These are phyloP conservation scores for Podaxis carcinomalis DNA, from an alignment of 768 basidiomycete genomes.

Conservation along the genomic window DNA sequence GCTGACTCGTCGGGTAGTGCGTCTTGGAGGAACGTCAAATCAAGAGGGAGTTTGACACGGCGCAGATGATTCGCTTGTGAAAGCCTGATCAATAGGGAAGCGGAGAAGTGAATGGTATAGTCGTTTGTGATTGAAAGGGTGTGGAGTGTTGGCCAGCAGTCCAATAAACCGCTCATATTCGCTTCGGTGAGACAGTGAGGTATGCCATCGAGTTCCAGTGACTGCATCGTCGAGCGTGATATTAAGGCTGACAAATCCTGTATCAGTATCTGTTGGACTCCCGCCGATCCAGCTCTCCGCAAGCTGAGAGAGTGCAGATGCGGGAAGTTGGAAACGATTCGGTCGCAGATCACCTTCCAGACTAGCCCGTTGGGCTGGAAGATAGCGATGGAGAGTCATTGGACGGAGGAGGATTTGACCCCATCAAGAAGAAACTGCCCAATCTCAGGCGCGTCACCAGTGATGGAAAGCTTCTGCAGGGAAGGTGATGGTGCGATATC, in stretches of 20 bases:
- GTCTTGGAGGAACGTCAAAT: background rate
- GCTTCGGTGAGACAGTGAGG: constrained; percentile 2
- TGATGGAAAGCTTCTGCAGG: background rate
- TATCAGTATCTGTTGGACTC: background rate
- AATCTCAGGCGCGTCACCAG: background rate
- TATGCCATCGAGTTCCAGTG: background rate
- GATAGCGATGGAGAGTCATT: background rate
- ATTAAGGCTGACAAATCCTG: constrained; percentile 1
- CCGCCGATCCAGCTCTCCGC: background rate
- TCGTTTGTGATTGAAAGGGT: constrained; percentile 4
- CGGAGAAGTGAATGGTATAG: background rate
- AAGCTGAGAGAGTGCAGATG: background rate
- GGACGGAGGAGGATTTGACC: background rate
- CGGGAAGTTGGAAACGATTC: background rate
- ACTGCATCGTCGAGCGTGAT: constrained; percentile 1
- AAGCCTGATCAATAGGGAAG: background rate
- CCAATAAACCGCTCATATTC: background rate
- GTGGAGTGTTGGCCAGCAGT: background rate
- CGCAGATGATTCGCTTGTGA: background rate
- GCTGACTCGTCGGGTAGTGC: background rate
- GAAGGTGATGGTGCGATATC: background rate
- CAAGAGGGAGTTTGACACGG: background rate
- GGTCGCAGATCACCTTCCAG: constrained; percentile 2
- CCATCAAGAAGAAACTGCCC: background rate
- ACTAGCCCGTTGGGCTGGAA: background rate